phyloP scores from a whole-genome alignment of 1,284 basidiomycete species.

The Paramarasmius palmivorus region DNA sequence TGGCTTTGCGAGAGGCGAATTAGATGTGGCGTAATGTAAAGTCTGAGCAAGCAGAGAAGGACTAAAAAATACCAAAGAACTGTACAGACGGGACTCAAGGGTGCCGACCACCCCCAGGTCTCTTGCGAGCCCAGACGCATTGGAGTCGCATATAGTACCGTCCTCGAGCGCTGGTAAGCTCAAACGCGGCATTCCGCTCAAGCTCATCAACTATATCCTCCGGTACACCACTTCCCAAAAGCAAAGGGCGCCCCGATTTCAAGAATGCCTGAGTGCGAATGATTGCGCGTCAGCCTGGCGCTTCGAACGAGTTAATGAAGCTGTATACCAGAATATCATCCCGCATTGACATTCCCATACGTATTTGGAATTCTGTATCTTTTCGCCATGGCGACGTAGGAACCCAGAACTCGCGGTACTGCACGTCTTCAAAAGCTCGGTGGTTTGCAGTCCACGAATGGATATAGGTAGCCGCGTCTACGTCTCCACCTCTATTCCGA shows the following conservation, averaged over 20 bases:
- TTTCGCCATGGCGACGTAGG: constrained; percentile 51
- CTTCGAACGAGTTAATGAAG: constrained; percentile 9
- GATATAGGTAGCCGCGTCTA: constrained; percentile 59
- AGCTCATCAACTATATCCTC: constrained; percentile 52
- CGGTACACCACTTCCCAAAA: constrained; percentile 61
- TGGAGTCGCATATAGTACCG: constrained; percentile 55
- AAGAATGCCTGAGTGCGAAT: constrained; percentile 53
- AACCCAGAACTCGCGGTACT: constrained; percentile 57
- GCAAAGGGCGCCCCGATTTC: constrained; percentile 61
- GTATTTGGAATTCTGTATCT: constrained; percentile 24
- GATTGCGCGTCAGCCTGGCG: not conserved
- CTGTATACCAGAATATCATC: constrained; percentile 37
- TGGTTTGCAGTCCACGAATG: constrained; percentile 53
- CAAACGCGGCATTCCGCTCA: constrained; percentile 46
- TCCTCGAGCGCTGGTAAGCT: constrained; percentile 48
- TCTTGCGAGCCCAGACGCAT: constrained; percentile 60
- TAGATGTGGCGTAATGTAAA: not conserved
- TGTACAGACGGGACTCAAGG: too few species aligned
- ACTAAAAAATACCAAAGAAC: not conserved
- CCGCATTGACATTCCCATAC: constrained; percentile 33
- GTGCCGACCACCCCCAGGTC: constrained; percentile 19
- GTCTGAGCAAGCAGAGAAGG: not conserved
- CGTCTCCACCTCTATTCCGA: constrained; percentile 55
- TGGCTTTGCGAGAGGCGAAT: not conserved
- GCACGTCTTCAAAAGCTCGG: constrained; percentile 54